Percentiles rank a stretch among this genome's conserved stretches.
These are phyloP conservation scores for Amyloporia xantha DNA, from an alignment of 768 basidiomycete genomes.

Conservation along the genomic window DNA sequence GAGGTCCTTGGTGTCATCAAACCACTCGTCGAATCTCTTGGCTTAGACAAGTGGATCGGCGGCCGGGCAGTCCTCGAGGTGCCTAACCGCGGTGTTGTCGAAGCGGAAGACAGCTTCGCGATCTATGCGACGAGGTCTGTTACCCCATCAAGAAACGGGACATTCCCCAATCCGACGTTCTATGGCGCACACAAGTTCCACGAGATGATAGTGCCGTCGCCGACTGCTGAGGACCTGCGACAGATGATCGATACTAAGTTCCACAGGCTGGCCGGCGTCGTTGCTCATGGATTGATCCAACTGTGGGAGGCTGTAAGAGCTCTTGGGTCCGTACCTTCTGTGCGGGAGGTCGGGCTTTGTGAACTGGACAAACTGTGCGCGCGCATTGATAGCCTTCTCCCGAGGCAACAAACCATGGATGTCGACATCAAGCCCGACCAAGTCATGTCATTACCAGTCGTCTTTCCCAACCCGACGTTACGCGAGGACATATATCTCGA, in stretches of 20 bases:
- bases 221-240: slow-evolving; percentile 59
- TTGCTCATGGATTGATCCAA: slow-evolving; percentile 47
- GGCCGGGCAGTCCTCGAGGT: slow-evolving; percentile 60
- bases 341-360: slow-evolving; percentile 62
- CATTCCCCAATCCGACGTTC: slow-evolving; percentile 59
- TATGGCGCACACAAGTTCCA: slow-evolving; percentile 82
- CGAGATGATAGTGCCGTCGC: slow-evolving; percentile 58
- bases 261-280: slow-evolving; percentile 45
- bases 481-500: slow-evolving; percentile 89
- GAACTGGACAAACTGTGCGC: slow-evolving; percentile 82
- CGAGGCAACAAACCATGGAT: slow-evolving; percentile 41
- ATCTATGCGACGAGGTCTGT: slow-evolving; percentile 86
- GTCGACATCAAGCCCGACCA: slow-evolving; percentile 25
- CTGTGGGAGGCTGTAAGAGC: slow-evolving; percentile 62
- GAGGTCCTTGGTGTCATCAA: slow-evolving; percentile 88
- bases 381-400: slow-evolving; percentile 59
- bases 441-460: slow-evolving; percentile 28
- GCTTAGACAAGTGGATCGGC: slow-evolving; percentile 69
- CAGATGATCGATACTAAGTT: slow-evolving; percentile 66
- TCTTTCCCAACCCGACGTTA: slow-evolving; percentile 66
- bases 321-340: slow-evolving; percentile 44
- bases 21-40: slow-evolving; percentile 71
- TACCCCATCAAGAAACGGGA: slow-evolving; percentile 36
- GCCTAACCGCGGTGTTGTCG: slow-evolving; percentile 66
- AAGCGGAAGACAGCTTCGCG: slow-evolving; percentile 74